These are phyloP conservation scores for Malassezia obtusa DNA, from an alignment of 1,284 basidiomycete genomes.

Conservation along the genomic window DNA sequence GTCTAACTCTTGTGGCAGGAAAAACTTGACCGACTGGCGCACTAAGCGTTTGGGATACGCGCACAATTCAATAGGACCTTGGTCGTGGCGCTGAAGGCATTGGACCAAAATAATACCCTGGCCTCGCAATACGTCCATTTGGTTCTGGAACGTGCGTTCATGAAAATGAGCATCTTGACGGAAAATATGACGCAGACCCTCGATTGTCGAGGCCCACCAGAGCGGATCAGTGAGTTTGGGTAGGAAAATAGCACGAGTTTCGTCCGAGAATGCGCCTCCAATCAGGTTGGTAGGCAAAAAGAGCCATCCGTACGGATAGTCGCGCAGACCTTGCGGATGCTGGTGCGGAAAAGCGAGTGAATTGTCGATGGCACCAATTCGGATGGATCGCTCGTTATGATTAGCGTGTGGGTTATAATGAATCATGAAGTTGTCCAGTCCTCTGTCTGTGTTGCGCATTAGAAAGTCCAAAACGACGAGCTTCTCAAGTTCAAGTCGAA, in stretches of 20 bases:
- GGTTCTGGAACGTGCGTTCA: constrained; percentile 55
- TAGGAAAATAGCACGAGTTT: constrained; percentile 70
- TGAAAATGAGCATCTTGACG: constrained; percentile 62
- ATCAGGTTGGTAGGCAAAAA: constrained; percentile 70
- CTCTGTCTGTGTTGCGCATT: constrained; percentile 66
- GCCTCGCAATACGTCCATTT: constrained; percentile 80
- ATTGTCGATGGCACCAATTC: constrained; percentile 75
- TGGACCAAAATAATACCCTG: constrained; percentile 84
- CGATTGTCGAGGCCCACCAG: constrained; percentile 84
- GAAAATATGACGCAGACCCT: constrained; percentile 65
- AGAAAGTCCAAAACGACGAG: constrained; percentile 61
- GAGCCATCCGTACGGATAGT: constrained; percentile 83
- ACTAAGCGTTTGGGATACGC: constrained; percentile 41
- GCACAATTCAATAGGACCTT: constrained; percentile 49
- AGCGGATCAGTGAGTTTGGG: constrained; percentile 67
- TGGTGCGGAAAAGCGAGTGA: constrained; percentile 68
- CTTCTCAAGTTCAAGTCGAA: constrained; percentile 77
- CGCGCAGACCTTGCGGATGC: constrained; percentile 75
- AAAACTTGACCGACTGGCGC: constrained; percentile 11
- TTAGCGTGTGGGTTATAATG: constrained; percentile 13
- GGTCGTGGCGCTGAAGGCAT: constrained; percentile 62
- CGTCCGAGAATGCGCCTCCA: constrained; percentile 59
- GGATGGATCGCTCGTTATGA: constrained; percentile 49
- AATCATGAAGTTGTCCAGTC: constrained; percentile 50
- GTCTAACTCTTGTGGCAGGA: constrained; percentile 1